A percentile compares a stretch with the other conserved stretches of the same genome.
phyloP scores from a whole-genome alignment of 192 early-diverging fungal species.

The Coemansia sp. region DNA sequence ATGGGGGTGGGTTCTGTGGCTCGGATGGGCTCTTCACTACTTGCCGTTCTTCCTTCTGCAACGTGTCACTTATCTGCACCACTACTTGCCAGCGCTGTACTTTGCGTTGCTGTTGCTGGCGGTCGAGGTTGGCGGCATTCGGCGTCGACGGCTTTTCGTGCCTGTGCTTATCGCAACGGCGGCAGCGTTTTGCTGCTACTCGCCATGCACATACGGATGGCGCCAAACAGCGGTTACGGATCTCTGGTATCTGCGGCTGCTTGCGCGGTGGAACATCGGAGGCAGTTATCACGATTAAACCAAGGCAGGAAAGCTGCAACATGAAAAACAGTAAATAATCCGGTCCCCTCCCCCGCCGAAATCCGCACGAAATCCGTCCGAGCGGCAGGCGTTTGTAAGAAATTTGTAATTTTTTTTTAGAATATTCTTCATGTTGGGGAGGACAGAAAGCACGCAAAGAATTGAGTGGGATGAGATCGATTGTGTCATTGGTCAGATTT shows the following conservation, averaged over 20 bases:
- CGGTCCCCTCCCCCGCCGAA: too few relatives aligned
- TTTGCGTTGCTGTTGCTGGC: constrained; percentile 67
- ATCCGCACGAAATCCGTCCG: too few relatives aligned
- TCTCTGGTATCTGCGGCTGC: not conserved
- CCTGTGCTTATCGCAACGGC: not conserved
- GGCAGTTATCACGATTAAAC: not conserved
- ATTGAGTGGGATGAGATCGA: too few relatives aligned
- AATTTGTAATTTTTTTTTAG: too few relatives aligned
- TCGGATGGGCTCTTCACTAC: constrained; percentile 74
- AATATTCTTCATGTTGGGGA: too few relatives aligned
- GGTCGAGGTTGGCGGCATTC: constrained; percentile 44
- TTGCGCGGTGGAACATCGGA: not conserved
- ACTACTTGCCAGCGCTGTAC: constrained; percentile 76
- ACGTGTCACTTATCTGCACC: constrained; percentile 76
- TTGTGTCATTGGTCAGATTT: not conserved
- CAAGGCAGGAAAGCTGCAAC: not conserved
- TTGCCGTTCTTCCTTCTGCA: constrained; percentile 75
- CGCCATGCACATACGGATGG: constrained; percentile 45
- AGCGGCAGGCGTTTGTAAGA: too few relatives aligned
- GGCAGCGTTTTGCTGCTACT: constrained; percentile 37
- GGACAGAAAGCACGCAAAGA: too few relatives aligned
- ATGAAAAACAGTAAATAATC: too few relatives aligned
- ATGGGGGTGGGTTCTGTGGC: constrained; percentile 59
- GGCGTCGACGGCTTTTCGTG: constrained; percentile 11
- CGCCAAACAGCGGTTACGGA: not conserved